A percentile compares a stretch with the other conserved stretches of the same genome.
Conservation (phyloP, 768 basidiomycete genomes). For the Termitomyces eurrhizus region DNA sequence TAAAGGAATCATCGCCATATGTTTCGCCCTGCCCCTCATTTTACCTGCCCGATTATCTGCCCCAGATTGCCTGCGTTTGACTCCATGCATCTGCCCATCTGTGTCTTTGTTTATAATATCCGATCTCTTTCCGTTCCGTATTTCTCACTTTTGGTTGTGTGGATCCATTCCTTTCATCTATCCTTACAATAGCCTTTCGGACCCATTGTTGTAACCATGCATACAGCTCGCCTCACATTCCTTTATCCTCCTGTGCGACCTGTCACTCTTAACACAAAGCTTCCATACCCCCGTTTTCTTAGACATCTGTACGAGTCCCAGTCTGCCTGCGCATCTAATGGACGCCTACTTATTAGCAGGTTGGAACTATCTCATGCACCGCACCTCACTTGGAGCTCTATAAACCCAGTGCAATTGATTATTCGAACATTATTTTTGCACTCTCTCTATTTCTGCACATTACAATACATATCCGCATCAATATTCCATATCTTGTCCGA, state of each 20-base stretch:
- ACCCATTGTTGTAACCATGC: not conserved
- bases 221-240: constrained; percentile 4
- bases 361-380: not conserved
- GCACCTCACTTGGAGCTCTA: not conserved
- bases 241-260: not conserved
- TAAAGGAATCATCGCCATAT: not conserved
- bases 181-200: not conserved
- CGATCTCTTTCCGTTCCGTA: not conserved
- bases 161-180: constrained; percentile 5
- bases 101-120: not conserved
- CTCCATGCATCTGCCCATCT: constrained; percentile 6
- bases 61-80: not conserved
- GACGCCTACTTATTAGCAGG: not conserved
- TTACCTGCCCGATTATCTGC: constrained; percentile 1
- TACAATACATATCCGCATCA: constrained; percentile 5
- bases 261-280: not conserved
- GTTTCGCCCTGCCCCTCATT: not conserved
- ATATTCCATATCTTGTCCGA: not conserved
- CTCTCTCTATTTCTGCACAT: not conserved
- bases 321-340: not conserved
- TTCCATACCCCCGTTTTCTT: constrained; percentile 5
- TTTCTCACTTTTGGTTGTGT: constrained; percentile 10
- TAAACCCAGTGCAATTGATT: constrained; percentile 4
- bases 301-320: not conserved
- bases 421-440: not conserved